Conservation (phyloP, 305 asterid species). For the Coffea humblotiana region DNA sequence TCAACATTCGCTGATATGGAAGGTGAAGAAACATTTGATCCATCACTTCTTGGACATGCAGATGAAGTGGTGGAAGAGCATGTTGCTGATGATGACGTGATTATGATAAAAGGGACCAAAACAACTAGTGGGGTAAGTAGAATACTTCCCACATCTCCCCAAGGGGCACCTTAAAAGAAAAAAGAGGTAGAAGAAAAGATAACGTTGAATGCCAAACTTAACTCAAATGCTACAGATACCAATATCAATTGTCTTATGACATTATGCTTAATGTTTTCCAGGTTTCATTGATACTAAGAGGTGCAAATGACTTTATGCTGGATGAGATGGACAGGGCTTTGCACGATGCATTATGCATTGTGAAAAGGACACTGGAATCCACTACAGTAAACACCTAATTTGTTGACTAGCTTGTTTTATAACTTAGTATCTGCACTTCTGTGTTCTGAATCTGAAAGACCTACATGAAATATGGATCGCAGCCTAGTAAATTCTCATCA, state of each 20-base stretch:
- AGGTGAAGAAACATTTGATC: conserved; percentile 97
- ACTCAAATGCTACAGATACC: background rate
- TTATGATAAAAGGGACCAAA: conserved; percentile 94
- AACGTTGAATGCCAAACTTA: background rate
- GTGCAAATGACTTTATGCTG: conserved; percentile 95
- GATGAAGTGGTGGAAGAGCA: conserved; percentile 99
- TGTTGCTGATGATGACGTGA: conserved; percentile 90
- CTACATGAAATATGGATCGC: background rate
- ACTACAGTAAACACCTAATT: conserved; percentile 51
- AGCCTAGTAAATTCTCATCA: background rate
- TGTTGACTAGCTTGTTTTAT: background rate
- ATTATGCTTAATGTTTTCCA: conserved; percentile 19
- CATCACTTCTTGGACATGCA: conserved; percentile 84
- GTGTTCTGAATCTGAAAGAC: background rate
- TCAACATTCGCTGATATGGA: conserved; percentile 99
- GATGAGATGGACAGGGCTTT: conserved; percentile 95
- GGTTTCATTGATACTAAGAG: conserved; percentile 86
- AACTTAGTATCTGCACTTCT: background rate
- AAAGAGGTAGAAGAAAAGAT: background rate
- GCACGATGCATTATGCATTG: conserved; percentile 85
- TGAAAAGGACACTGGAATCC: conserved; percentile 88
- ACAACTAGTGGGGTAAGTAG: conserved; percentile 64
- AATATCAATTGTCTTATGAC: background rate
- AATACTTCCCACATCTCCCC: background rate
- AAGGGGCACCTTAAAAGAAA: background rate